Base-by-base conservation (phyloP, 2,329 filamentous ascomycete species). In the Diatrype stigma region DNA sequence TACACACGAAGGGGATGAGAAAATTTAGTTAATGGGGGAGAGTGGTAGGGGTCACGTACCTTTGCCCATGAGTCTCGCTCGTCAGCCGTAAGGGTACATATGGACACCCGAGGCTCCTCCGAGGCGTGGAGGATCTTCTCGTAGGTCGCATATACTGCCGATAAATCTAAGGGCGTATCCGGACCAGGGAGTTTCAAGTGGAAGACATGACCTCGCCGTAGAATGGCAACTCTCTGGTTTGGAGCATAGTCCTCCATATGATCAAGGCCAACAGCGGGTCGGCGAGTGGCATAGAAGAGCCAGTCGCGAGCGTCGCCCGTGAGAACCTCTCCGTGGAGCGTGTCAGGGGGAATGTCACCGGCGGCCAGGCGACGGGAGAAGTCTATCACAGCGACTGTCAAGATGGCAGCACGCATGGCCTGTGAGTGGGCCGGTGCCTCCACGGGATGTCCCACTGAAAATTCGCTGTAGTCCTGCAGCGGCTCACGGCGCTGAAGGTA, bases 161-260 rank as follows among this genome's bases (percentile, higher is more conserved):
- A n/a, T 2, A 51, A 34, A 19, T 35, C 26, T 17, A 53, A 3
- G 1, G 32, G 16, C 19, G 11, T 28, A 1, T 19, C 30, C 6
- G 35, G 14, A 2, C 48, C 19, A 6, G 37, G 48, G 5, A 57
- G 21, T 7, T 19, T 19, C 8, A 57, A 23, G 32, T 55, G 48
- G 40, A 59, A 59, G 17, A 54, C 49, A 35, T 56, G 51, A 6
- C 57, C 55, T 17, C 53, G 55, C 16, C 56, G 49, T 2, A 58
- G 35, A 12, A 56, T 49, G 14, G 45, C 51, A 14, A 60, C 37
- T 38, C 45, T 55, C 3, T 54, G 42, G 42, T 49, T 56, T 10
- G 46, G 46, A 2, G 35, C 3, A 21, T 21, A 50, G 6, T 46
- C 38, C 40, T 50, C 38, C 47, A 51, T 52, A 4, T 28, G 17